Evolutionary conservation across 345 rosid species (phyloP).

Genomic region (Erysimum cheiranthoides): DNA sequence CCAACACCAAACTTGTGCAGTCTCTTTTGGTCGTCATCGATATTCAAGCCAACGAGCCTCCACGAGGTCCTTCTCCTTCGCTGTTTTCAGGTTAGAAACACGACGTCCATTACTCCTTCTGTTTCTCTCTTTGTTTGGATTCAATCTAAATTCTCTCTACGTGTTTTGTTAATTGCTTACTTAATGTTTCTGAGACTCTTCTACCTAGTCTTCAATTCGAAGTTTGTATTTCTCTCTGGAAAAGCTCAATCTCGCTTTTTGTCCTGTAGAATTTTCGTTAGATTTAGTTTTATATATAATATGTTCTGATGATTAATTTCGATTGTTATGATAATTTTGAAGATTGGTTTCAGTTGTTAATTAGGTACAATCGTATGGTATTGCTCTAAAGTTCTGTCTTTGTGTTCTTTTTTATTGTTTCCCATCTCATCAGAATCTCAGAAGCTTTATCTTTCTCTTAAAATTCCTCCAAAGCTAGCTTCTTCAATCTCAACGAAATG

Average conservation of each 20-base stretch:
- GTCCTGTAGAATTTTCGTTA: background rate
- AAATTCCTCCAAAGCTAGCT: conserved; percentile 7
- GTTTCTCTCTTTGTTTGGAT: background rate
- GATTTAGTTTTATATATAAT: background rate
- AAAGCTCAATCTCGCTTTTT: background rate
- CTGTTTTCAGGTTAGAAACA: conserved; percentile 32
- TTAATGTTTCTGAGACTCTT: conserved; percentile 23
- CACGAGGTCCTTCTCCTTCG: conserved; percentile 9
- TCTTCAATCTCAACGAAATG: conserved; percentile 13
- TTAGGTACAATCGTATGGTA: too few species aligned
- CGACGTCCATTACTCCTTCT: background rate
- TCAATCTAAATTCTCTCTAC: conserved; percentile 5
- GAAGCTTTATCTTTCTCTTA: conserved; percentile 12
- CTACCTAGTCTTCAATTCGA: background rate
- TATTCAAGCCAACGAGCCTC: conserved; percentile 30
- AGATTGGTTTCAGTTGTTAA: too few species aligned
- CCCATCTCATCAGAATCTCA: conserved; percentile 11
- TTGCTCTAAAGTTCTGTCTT: conserved; percentile 10
- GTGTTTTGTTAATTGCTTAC: background rate
- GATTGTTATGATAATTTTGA: background rate
- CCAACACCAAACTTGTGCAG: conserved; percentile 24
- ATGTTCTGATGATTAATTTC: background rate
- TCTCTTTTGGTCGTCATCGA: conserved; percentile 4
- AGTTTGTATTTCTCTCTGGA: background rate
- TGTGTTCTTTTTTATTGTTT: background rate